These are phyloP conservation scores for Alternaria solani DNA, from an alignment of 2,329 filamentous ascomycete genomes.

Conservation along the genomic window DNA sequence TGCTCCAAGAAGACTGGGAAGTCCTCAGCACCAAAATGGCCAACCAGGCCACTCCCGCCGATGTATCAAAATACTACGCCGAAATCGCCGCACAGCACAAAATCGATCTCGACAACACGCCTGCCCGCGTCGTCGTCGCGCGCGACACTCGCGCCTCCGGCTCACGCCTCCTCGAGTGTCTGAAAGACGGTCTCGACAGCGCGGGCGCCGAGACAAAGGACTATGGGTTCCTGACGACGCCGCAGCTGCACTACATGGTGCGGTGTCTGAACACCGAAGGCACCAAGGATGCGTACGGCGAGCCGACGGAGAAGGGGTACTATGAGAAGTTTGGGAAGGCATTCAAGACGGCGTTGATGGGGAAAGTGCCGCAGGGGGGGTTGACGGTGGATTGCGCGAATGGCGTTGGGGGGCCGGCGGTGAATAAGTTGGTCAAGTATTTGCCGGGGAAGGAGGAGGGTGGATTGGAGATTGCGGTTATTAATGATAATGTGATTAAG, in stretches of 20 bases:
- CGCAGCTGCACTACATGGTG: slow-evolving; percentile 96
- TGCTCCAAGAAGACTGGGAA: slow-evolving; percentile 92
- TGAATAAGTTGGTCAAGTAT: slow-evolving; percentile 84
- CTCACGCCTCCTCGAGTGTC: slow-evolving; percentile 78
- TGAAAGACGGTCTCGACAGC: slow-evolving; percentile 80
- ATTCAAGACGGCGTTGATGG: slow-evolving; percentile 82
- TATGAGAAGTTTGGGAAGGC: slow-evolving; percentile 90
- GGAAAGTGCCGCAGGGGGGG: slow-evolving; percentile 71
- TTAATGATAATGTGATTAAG: slow-evolving; percentile 92
- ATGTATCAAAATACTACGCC: slow-evolving; percentile 78
- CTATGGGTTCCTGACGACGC: slow-evolving; percentile 91
- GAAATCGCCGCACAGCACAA: slow-evolving; percentile 67
- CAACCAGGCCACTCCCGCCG: slow-evolving; percentile 79
- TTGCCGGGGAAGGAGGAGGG: slow-evolving; percentile 71
- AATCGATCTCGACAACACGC: slow-evolving; percentile 67
- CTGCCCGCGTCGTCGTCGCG: slow-evolving; percentile 85
- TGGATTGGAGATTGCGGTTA: slow-evolving; percentile 78
- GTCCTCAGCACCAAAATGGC: slow-evolving; percentile 85
- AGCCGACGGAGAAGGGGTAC: slow-evolving; percentile 89
- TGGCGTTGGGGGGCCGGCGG: slow-evolving; percentile 91
- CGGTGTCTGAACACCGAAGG: slow-evolving; percentile 93
- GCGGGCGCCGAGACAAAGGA: slow-evolving; percentile 78
- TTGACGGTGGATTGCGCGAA: slow-evolving; percentile 95
- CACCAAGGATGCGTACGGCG: slow-evolving; percentile 85
- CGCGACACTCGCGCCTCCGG: slow-evolving; percentile 94